Evolutionary conservation across 306 rosid genomes (phyloP).

Genomic region (Quercus engelmannii): DNA sequence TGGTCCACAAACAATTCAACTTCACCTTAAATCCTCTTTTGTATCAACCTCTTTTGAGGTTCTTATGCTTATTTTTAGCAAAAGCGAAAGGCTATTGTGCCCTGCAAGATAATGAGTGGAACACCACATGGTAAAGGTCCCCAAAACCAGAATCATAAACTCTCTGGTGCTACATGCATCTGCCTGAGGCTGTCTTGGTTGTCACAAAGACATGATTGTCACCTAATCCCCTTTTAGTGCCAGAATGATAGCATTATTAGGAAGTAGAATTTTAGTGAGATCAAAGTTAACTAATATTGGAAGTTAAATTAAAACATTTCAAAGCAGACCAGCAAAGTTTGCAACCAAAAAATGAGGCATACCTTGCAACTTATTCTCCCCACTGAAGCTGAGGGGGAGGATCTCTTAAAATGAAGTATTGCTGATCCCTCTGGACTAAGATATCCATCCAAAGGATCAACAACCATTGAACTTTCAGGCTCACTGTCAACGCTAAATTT

Average conservation of each 20-base stretch:
- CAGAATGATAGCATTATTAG: background rate
- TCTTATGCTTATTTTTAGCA: background rate
- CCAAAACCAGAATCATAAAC: background rate
- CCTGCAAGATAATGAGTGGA: background rate
- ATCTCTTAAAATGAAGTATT: slow-evolving; percentile 64
- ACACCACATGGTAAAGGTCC: background rate
- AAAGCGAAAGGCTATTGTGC: background rate
- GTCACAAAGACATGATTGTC: background rate
- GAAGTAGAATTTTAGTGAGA: background rate
- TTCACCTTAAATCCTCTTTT: background rate
- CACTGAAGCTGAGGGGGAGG: slow-evolving; percentile 51
- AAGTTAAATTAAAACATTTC: background rate
- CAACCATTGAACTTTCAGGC: slow-evolving; percentile 65
- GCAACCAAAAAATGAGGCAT: slow-evolving; percentile 23
- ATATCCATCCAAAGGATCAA: slow-evolving; percentile 79
- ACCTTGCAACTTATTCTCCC: slow-evolving; percentile 95
- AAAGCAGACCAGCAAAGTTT: slow-evolving; percentile 11
- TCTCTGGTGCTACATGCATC: background rate
- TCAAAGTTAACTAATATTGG: background rate
- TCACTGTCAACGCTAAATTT: slow-evolving; percentile 70
- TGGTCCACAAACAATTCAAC: background rate
- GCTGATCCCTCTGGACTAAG: slow-evolving; percentile 83
- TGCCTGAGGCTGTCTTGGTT: background rate
- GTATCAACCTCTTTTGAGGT: background rate
- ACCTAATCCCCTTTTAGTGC: background rate